Evolutionary conservation across 116 monocot genomes (phyloP), one percentile per base, ranked within the genome.

Genomic region (Papilionanthe hybrid): DNA sequence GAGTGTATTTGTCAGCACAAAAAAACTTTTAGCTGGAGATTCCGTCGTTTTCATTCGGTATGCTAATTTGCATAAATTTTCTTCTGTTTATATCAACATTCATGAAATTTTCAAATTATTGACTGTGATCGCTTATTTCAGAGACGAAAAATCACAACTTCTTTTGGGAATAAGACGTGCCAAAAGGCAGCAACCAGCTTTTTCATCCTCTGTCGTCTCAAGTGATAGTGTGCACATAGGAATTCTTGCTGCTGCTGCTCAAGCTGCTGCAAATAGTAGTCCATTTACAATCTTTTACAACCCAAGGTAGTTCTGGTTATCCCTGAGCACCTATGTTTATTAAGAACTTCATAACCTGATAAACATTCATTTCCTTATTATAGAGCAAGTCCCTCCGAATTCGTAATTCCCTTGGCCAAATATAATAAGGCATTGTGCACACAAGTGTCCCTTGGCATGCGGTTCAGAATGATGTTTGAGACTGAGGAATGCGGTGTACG

Each of bases 381-480:
- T 78, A 96, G 96, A 80, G 83, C 96, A 8, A 90, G 93, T 55
- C 93, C 93, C 19, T 88, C 96, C 41, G 96, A 96, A 80, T 96
- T 96, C 79, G 89, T 96, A 28, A 85, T 96, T 67, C 96, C 93
- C 72, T 83, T 96, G 22, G 91, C 96, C n/a, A 96, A 96, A 74
- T 96, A 93, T 82, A 84, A 85, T n/a, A 96, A 93, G 78, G 87
- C 92, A n/a, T 75, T 93, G 91, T 96, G 93, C 82, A 87, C 90
- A 19, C 96, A 96, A 87, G 89, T 96, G 29, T 91, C 96, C 60
- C 90, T 93, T 53, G 96, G 96, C 55, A 96, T 96, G 96, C 75
- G 96, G 77, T 96, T 96, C 83, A 90, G 96, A 82, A 96, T 96
- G 96, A 85, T 96, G 89, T 96, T 96, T 85, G 96, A 96, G 86